Base-by-base conservation (phyloP, 805 yeast species). In the Pichia cabralensis region DNA sequence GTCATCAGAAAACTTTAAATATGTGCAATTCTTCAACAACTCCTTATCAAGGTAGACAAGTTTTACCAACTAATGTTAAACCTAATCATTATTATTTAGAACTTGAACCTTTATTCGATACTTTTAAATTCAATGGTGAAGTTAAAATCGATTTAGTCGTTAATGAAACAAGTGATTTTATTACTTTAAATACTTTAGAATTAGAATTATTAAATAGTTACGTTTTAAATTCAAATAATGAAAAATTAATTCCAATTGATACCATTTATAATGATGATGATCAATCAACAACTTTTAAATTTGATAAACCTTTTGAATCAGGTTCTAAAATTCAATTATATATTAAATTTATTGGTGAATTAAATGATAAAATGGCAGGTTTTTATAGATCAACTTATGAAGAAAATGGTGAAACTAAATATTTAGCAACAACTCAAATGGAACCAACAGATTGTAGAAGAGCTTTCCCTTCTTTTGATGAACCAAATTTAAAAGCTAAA, bases 71-170 rank as follows among this genome's bases (percentile, higher is more conserved):
- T 3, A 67, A 74, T 40, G 84, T 88, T 43, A 71, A 69, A 44
- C 96, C 98, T 22, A 49, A 61, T 27, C 86, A 83, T 57, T 89
- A 89, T 56, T 72, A 76, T 38, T 55, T 89, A 29, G 63, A 74
- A 8, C 59, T 76, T 26, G 55, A 52, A 35, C 58, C 60, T 7
- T 23, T 42, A 10, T 43, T 58, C 28, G 58, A 54, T 12, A 61
- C 63, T 23, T 69, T 69, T 50, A 55, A 65, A 16, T 76, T 66
- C 49, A 49, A 52, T 12, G 83, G 84, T 18, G 52, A 50, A n/a
- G 77, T 69, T n/a, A 46, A 49, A 12, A 71, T 81, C 39, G 61
- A 65, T 33, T 53, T 80, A 31, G 56, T 57, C 8, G 74, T 73
- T 28, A 48, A 50, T 13, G 61, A 61, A 26, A 48, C 64, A 7